Percentiles rank a stretch among this genome's conserved stretches.
Conservation (phyloP, 129 eudicot species). For the Helichrysum umbraculigerum region DNA sequence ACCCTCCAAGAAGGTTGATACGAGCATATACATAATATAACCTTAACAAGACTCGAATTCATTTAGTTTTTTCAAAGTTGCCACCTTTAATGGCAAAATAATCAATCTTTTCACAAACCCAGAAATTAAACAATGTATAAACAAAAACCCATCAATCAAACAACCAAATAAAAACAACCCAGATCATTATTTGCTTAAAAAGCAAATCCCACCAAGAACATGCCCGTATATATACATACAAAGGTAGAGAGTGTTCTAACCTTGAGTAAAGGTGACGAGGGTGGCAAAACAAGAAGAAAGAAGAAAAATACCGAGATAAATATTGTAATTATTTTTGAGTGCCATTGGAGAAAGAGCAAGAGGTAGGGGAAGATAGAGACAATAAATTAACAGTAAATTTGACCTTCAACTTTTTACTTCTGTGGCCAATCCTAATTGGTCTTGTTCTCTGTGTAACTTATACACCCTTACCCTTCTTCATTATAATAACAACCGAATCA, state of each 20-base stretch:
- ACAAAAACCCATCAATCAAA: constrained; percentile 17
- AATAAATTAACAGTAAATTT: constrained; percentile 9
- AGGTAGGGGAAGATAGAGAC: constrained; percentile 36
- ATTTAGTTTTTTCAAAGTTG: not conserved
- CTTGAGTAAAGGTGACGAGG: constrained; percentile 51
- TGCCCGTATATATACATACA: constrained; percentile 7
- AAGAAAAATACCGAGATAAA: constrained; percentile 31
- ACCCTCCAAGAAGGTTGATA: constrained; percentile 18
- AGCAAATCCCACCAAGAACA: constrained; percentile 23
- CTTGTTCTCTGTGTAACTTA: constrained; percentile 50
- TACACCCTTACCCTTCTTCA: not conserved
- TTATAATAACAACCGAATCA: constrained; percentile 4
- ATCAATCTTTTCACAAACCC: constrained; percentile 5
- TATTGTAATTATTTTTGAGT: constrained; percentile 21
- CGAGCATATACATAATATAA: not conserved
- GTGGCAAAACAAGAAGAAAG: constrained; percentile 36
- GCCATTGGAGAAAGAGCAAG: constrained; percentile 52
- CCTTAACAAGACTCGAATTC: not conserved
- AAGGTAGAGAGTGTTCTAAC: constrained; percentile 33
- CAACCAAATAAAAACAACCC: constrained; percentile 2
- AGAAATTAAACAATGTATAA: constrained; percentile 16
- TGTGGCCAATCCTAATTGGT: constrained; percentile 66
- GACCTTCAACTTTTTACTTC: constrained; percentile 22
- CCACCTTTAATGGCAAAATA: constrained; percentile 25
- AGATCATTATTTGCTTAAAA: constrained; percentile 15